Base-by-base conservation (phyloP, 2,329 filamentous ascomycete species). In the Alternaria arbusti region DNA sequence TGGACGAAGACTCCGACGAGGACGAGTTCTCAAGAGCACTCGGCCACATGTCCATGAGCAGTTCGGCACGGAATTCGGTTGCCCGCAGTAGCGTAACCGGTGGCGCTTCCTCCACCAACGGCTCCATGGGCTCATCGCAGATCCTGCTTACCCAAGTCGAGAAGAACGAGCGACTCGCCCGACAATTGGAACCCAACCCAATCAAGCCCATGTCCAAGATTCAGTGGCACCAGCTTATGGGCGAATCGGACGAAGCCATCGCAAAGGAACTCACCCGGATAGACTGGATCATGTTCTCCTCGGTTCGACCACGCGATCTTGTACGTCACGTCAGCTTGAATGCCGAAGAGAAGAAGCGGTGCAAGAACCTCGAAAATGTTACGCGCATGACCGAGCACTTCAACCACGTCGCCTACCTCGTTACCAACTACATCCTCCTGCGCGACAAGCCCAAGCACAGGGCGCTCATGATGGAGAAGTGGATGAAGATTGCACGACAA, bases 281-380 rank as follows among this genome's bases (percentile, higher is more conserved):
- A 59, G 96, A 99, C 81, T 98, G 95, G 95, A 90, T 96, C 79
- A 96, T 98, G 91, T 98, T 97, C 79, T 96, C 92, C 56, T 94
- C 94, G 1, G 97, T 98, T 65, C 90, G 93, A 25, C 92, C 97
- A 59, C 92, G 96, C 62, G 96, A 99, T 80, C 89, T 98, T 52
- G 91, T 98, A 45, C 91, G 96, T 5, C 92, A 97, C 76, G 94
- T 97, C 68, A 96, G 90, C 74, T 83, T 97, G 50, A 88, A 90
- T 0, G 75, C 86, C 1, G 85, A 89, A 46, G 87, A 91, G 63
- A 92, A 92, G 79, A 90, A 92, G 74, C 90, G 89, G 72, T 93
- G 90, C 78, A 90, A 88, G 76, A 91, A 89, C 71, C 84, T 97
- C 71, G 89, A 90, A 64, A 95, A 97, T 74, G 93, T 98, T 57